phyloP scores from a whole-genome alignment of 129 eudicot species.

The Saussurea involucrata region DNA sequence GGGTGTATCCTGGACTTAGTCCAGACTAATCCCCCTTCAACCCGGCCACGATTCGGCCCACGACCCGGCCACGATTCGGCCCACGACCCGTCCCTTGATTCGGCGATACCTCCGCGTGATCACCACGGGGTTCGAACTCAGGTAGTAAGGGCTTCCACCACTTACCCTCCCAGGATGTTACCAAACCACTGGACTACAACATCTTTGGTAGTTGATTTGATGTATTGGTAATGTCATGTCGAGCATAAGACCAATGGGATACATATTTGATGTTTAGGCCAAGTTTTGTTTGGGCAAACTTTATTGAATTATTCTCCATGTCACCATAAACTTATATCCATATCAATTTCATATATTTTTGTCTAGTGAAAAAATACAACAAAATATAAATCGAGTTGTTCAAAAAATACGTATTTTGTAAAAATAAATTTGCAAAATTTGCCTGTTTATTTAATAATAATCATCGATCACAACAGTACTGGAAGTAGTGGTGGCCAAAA shows the following conservation, averaged over 20 bases:
- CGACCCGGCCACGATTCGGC: too few species aligned
- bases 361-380: not conserved
- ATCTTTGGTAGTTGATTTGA: too few species aligned
- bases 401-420: not conserved
- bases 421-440: not conserved
- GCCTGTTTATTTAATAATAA: not conserved
- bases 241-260: not conserved
- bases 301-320: not conserved
- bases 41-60: too few species aligned
- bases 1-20: too few species aligned
- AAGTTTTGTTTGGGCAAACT: not conserved
- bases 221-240: constrained; percentile 11
- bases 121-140: too few species aligned
- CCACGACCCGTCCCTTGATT: too few species aligned
- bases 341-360: not conserved
- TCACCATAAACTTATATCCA: not conserved
- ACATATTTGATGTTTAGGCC: not conserved
- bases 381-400: not conserved
- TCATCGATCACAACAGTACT: not conserved
- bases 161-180: too few species aligned
- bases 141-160: too few species aligned
- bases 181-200: too few species aligned
- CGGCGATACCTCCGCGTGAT: too few species aligned
- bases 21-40: too few species aligned
- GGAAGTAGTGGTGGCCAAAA: too few species aligned